phyloP scores from a whole-genome alignment of 2,329 filamentous ascomycete species.

The Botrytis sinoallii region DNA sequence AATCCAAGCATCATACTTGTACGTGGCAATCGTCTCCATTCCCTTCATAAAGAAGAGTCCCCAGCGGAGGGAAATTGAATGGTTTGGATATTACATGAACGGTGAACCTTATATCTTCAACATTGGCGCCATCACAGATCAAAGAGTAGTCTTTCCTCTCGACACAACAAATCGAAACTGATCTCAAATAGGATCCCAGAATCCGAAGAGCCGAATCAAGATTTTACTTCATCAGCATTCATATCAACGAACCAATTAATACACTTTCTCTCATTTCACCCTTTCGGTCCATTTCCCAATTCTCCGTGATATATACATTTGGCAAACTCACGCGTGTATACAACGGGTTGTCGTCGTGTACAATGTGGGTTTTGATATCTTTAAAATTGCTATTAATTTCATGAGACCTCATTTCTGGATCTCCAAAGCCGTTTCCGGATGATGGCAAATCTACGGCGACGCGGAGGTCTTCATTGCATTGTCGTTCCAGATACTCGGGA shows the following conservation, averaged over 20 bases:
- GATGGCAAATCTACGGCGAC: background rate
- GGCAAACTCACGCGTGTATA: background rate
- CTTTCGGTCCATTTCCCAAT: background rate
- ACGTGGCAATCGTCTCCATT: background rate
- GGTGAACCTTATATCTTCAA: background rate
- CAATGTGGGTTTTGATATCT: background rate
- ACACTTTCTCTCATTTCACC: constrained; percentile 1
- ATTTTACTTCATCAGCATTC: background rate
- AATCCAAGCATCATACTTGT: background rate
- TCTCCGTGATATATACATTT: background rate
- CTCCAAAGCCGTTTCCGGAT: background rate
- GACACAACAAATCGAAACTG: background rate
- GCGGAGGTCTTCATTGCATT: too few species aligned
- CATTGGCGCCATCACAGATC: background rate
- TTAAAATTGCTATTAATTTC: constrained; percentile 9
- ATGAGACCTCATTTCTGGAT: background rate
- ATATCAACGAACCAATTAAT: background rate
- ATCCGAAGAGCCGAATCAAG: background rate
- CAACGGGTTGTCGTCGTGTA: background rate
- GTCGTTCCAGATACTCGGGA: background rate
- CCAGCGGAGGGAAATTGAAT: background rate
- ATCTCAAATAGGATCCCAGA: background rate
- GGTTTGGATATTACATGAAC: background rate
- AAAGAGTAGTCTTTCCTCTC: background rate
- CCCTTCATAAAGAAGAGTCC: background rate